Conservation (phyloP, 2,329 filamentous ascomycete genomes). For the Aureobasidium sp. region DNA sequence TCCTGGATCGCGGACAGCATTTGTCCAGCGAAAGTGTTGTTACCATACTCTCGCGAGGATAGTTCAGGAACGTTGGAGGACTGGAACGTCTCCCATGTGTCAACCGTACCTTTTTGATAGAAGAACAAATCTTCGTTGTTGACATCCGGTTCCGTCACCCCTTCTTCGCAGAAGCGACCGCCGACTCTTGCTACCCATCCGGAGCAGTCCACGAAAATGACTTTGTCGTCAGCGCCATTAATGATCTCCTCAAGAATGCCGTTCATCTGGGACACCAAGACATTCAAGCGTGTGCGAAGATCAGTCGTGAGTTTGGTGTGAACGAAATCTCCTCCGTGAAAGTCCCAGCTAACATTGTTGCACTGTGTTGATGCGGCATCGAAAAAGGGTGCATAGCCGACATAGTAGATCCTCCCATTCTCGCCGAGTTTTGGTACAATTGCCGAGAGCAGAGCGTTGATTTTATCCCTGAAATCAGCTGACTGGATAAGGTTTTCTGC, state of each 20-base stretch:
- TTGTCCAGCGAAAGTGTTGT: background rate
- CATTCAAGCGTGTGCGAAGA: background rate
- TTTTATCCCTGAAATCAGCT: background rate
- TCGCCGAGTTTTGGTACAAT: background rate
- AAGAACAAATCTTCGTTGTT: background rate
- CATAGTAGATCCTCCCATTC: background rate
- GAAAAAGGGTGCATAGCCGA: background rate
- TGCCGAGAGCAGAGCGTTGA: background rate
- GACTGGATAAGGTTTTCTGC: background rate
- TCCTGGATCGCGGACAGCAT: background rate
- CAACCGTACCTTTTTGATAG: background rate
- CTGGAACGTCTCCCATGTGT: background rate
- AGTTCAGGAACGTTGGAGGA: too few species aligned
- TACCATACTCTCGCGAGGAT: background rate
- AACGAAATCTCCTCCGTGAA: background rate
- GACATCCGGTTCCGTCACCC: background rate
- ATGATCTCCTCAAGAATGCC: background rate
- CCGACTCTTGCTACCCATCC: background rate
- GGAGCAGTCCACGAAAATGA: background rate
- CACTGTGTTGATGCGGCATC: background rate
- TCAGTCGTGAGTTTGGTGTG: background rate
- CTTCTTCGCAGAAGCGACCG: background rate
- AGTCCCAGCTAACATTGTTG: background rate
- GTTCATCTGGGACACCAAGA: background rate
- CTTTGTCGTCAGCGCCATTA: background rate